Conservation (phyloP, 2,329 filamentous ascomycete genomes). For the Aschersonia sp. region DNA sequence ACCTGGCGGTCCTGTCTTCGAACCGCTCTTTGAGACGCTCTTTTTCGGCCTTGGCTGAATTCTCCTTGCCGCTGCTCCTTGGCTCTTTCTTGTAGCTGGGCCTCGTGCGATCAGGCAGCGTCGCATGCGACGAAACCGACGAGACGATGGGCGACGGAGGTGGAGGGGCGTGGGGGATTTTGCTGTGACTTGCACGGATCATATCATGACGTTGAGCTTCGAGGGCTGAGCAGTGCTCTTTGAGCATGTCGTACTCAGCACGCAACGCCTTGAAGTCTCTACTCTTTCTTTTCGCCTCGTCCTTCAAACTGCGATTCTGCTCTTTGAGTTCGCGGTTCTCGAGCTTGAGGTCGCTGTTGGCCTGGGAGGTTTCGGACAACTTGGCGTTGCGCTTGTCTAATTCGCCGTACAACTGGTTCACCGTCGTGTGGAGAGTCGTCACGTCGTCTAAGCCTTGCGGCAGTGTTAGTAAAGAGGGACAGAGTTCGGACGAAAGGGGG, state of each 20-base stretch:
- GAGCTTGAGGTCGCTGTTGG: slow-evolving; percentile 6
- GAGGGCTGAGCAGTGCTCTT: background rate
- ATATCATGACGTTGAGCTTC: background rate
- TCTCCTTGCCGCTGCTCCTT: background rate
- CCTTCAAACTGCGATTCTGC: slow-evolving; percentile 4
- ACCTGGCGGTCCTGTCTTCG: slow-evolving; percentile 18
- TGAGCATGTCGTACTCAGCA: slow-evolving; percentile 8
- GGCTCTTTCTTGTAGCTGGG: slow-evolving; percentile 6
- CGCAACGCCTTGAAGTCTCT: slow-evolving; percentile 15
- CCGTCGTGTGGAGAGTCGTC: slow-evolving; percentile 8
- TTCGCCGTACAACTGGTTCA: slow-evolving; percentile 10
- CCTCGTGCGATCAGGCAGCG: slow-evolving; percentile 14
- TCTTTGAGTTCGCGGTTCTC: slow-evolving; percentile 1
- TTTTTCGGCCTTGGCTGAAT: slow-evolving; percentile 15
- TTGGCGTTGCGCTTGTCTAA: slow-evolving; percentile 14
- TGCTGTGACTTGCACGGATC: background rate
- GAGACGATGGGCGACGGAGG: slow-evolving; percentile 11
- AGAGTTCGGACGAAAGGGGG: background rate
- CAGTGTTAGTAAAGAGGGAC: slow-evolving; percentile 1
- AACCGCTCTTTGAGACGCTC: slow-evolving; percentile 23
- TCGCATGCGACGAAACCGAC: slow-evolving; percentile 5
- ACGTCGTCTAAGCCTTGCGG: slow-evolving; percentile 5
- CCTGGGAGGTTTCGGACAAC: slow-evolving; percentile 11
- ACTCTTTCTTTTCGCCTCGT: slow-evolving; percentile 9
- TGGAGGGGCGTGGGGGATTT: slow-evolving; percentile 3